These are phyloP conservation scores for Tremella yokohamensis DNA, from an alignment of 768 basidiomycete species.

Conservation along the genomic window DNA sequence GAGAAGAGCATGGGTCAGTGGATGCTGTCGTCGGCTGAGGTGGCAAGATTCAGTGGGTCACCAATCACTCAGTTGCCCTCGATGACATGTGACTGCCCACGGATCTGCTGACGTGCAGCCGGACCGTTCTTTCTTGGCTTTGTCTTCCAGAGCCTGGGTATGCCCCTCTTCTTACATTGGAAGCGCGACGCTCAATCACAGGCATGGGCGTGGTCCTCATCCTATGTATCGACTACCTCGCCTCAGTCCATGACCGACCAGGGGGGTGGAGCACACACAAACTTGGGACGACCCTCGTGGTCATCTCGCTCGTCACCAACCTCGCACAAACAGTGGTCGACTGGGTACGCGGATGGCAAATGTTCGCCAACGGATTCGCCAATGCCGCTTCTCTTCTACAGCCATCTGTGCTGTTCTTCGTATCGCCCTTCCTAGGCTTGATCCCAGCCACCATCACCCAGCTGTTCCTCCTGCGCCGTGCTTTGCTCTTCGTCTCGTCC, in stretches of 20 bases:
- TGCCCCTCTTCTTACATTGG: no score
- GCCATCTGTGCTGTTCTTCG: constrained; percentile 24
- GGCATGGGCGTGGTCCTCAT: constrained; percentile 37
- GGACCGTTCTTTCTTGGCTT: constrained; percentile 41
- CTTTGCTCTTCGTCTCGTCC: constrained; percentile 28
- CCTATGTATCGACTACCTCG: constrained; percentile 29
- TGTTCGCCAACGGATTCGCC: constrained; percentile 31
- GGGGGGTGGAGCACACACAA: constrained; percentile 10
- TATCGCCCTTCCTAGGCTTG: constrained; percentile 34
- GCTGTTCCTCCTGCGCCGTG: constrained; percentile 30
- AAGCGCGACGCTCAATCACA: constrained; percentile 13
- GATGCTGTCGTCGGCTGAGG: not conserved
- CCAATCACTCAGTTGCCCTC: no score
- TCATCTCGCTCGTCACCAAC: constrained; percentile 17
- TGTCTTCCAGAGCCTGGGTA: constrained; percentile 27
- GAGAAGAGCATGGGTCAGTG: not conserved
- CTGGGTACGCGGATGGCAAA: constrained; percentile 31
- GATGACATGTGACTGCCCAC: no score
- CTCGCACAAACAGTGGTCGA: constrained; percentile 24
- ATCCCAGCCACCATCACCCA: constrained; percentile 34
- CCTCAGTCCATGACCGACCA: not conserved
- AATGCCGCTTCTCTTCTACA: constrained; percentile 17
- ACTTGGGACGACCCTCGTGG: constrained; percentile 22
- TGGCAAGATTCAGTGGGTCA: constrained; percentile 3
- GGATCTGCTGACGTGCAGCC: constrained; percentile 19